phyloP scores from a whole-genome alignment of 2,329 filamentous ascomycete species.

The Lasiodiplodia theobromae region DNA sequence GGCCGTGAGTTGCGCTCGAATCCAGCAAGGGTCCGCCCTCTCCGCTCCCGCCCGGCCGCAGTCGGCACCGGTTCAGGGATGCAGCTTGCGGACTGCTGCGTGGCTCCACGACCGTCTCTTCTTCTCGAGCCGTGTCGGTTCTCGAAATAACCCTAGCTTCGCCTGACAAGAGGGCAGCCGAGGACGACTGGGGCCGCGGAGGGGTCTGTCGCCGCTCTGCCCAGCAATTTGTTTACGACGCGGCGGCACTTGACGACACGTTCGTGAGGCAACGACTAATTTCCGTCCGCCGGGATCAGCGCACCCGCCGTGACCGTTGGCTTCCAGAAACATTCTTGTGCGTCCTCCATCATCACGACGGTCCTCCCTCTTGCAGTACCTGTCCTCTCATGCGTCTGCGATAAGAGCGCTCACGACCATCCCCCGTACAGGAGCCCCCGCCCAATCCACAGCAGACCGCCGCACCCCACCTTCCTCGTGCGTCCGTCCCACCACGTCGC shows the following conservation, averaged over 20 bases:
- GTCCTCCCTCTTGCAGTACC: neutral
- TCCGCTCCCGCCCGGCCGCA: slow-evolving; percentile 26
- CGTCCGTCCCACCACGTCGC: slow-evolving; percentile 19
- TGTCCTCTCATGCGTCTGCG: neutral
- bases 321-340: slow-evolving; percentile 27
- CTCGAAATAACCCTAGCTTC: slow-evolving; percentile 17
- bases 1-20: slow-evolving; percentile 10
- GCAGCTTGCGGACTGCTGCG: slow-evolving; percentile 9
- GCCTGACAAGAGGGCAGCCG: neutral
- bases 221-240: slow-evolving; percentile 24
- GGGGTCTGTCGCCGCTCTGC: slow-evolving; percentile 11
- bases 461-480: slow-evolving; percentile 15
- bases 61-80: slow-evolving; percentile 20
- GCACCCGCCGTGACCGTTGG: slow-evolving; percentile 9
- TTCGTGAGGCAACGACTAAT: slow-evolving; percentile 27
- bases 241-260: slow-evolving; percentile 16
- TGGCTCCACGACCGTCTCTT: neutral
- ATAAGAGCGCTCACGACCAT: neutral
- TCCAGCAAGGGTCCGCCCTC: slow-evolving; percentile 13
- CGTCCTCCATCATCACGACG: slow-evolving; percentile 4
- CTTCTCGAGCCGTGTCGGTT: neutral
- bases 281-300: slow-evolving; percentile 26
- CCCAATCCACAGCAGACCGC: neutral
- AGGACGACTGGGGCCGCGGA: slow-evolving; percentile 11
- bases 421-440: neutral